Evolutionary conservation across 108 stramenopile genomes (phyloP), one percentile per base, ranked within the genome.

Genomic region (Cyclotella cryptica): DNA sequence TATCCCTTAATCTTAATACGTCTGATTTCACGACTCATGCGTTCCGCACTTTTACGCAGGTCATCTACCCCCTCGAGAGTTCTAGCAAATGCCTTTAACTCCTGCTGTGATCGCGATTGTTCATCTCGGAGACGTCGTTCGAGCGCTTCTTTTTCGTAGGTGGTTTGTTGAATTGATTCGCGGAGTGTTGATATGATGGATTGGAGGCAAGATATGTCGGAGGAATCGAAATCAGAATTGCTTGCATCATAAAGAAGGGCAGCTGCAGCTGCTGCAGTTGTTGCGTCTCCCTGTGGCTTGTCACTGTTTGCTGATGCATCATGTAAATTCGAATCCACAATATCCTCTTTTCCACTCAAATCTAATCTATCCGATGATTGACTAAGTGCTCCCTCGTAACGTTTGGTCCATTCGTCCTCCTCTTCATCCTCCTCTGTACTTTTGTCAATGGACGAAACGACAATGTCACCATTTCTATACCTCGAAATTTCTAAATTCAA

Each of bases 1-100:
- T 79, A 79, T 28, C 78, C 78, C 69, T 79, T 79, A n/a, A 79
- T 62, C 52, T 79, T 79, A 22, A 79, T 79, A 27, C 65, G 46
- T 57, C 78, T 62, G 0, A 79, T 53, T 51, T 79, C 78, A 15
- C 78, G 62, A 59, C 51, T 44, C 78, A 79, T 79, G 0, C 45
- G 47, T 49, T 79, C 78, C 63, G 70, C 78, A 7, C 70, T 71
- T 45, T 64, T 39, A 1, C 78, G 78, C 8, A 79, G 27, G 30
- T 79, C 78, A 26, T 79, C 78, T 49, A 79, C 78, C 22, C 78
- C 78, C 54, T 79, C 69, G 18, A 79, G 45, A 18, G 78, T 79
- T 71, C 61, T 70, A 8, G 69, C 78, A 57, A 79, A 79, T 3
- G 78, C 42, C n/a, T 64, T 60, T 39, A 79, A 22, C 64, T 79